phyloP scores from a whole-genome alignment of 2,329 filamentous ascomycete species.

The Ophiostoma quercus region DNA sequence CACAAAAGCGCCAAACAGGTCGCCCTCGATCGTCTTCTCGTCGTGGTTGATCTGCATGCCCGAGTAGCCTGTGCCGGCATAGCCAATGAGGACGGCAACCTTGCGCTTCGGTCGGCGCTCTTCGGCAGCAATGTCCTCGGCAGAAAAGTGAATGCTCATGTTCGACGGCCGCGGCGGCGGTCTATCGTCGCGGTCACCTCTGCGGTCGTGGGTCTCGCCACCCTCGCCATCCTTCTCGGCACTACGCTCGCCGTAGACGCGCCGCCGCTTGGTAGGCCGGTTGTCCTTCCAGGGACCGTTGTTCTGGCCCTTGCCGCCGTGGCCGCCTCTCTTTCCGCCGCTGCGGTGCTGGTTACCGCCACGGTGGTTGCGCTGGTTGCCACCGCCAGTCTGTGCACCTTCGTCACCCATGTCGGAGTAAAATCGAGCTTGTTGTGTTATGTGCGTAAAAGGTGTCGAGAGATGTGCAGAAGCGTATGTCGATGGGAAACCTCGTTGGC shows the following conservation, averaged over 20 bases:
- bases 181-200: slow-evolving; percentile 31
- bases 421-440: not conserved
- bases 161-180: slow-evolving; percentile 42
- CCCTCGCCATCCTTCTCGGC: slow-evolving; percentile 15
- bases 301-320: slow-evolving; percentile 15
- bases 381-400: not conserved
- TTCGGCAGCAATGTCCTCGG: slow-evolving; percentile 84
- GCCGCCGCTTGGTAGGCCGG: slow-evolving; percentile 22
- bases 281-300: slow-evolving; percentile 21
- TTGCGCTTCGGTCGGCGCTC: slow-evolving; percentile 84
- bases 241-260: slow-evolving; percentile 17
- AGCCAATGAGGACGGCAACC: slow-evolving; percentile 91
- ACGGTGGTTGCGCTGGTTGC: slow-evolving; percentile 16
- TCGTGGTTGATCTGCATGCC: slow-evolving; percentile 85
- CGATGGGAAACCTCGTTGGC: not conserved
- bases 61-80: slow-evolving; percentile 93
- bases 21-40: slow-evolving; percentile 92
- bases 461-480: not conserved
- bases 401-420: not conserved
- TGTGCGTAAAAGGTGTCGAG: not conserved
- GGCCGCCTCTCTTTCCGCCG: slow-evolving; percentile 3
- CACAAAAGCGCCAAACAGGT: slow-evolving; percentile 88
- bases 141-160: slow-evolving; percentile 51
- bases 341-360: slow-evolving; percentile 22
- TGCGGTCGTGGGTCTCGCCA: slow-evolving; percentile 32